Evolutionary conservation across 2,329 filamentous ascomycete genomes (phyloP).

Genomic region (Ceratocystis papillata): DNA sequence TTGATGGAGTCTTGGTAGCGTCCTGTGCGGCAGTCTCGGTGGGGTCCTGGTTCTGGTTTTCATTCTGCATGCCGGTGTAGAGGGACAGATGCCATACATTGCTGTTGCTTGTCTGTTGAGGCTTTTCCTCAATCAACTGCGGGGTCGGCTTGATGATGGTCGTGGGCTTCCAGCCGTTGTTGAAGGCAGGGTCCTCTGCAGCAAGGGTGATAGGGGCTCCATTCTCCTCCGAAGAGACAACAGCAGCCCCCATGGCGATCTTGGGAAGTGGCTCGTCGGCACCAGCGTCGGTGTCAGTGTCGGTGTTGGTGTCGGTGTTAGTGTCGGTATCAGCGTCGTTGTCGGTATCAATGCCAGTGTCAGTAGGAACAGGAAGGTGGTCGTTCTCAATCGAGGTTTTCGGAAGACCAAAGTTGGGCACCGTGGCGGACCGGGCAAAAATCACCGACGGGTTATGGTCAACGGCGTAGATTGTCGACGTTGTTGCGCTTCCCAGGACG

Average conservation of each 20-base stretch:
- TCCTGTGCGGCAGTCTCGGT: background rate
- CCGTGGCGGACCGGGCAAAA: conserved; percentile 31
- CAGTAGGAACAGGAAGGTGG: conserved; percentile 13
- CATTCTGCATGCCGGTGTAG: background rate
- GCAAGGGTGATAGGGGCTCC: background rate
- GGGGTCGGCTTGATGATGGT: background rate
- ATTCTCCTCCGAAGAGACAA: background rate
- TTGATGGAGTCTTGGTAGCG: conserved; percentile 7
- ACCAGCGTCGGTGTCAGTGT: no score
- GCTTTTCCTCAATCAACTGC: background rate
- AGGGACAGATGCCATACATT: conserved; percentile 1
- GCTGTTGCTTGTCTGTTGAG: background rate
- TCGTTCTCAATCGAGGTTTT: conserved; percentile 11
- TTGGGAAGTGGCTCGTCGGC: background rate
- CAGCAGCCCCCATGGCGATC: conserved; percentile 11
- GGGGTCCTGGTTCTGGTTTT: background rate
- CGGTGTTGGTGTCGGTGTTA: no score
- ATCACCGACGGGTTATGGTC: conserved; percentile 47
- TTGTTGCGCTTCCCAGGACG: conserved; percentile 27
- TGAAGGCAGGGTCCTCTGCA: background rate
- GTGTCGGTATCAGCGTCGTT: no score
- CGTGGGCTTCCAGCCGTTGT: background rate
- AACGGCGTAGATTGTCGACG: conserved; percentile 41
- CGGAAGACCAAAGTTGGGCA: conserved; percentile 33
- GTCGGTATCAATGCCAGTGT: background rate